Evolutionary conservation across 1,284 basidiomycete genomes (phyloP), one percentile per base, ranked within the genome.

Genomic region (Peniophora sp.): DNA sequence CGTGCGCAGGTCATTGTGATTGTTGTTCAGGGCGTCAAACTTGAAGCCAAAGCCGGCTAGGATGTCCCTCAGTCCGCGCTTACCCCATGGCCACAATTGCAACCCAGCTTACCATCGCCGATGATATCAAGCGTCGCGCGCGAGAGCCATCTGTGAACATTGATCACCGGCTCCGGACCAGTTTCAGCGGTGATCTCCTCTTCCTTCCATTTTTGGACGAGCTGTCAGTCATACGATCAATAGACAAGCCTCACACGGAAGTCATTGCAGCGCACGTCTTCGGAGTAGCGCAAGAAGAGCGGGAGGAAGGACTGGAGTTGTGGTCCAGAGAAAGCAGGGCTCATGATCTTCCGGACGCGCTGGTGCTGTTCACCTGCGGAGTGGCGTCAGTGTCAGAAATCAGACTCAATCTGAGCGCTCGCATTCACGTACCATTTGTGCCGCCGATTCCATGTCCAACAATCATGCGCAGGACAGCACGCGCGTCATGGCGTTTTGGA

Each of bases 101-200:
- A n/a, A n/a, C n/a, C n/a, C n/a, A n/a, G n/a, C 50, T 11, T 36
- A 62, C 63, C 58, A 52, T 62, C 59, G n/a, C 75, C 74, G 47
- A 79, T 76, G 9, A 76, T 63, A 52, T 78, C 76, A 22, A 78
- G 60, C 1, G 75, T 76, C 24, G 68, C 65, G 27, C 70, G 67
- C 2, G 65, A 66, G 14, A 78, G 64, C 65, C 68, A 75, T 2
- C 59, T 49, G 35, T 64, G 56, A 3, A 76, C 65, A 50, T 78
- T 73, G 22, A 62, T 47, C 3, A 57, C 36, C 5, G 52, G 51
- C 39, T 42, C 47, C 15, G 54, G 12, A 1, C 41, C 24, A 0
- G 52, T 35, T 1, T 34, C 24, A 1, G 51, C 35, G 14, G 47
- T 14, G 3, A 44, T 48, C 3, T 60, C 47, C 3, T 53, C 37